These are phyloP conservation scores for Suillus spraguei DNA, from an alignment of 768 basidiomycete species.

Conservation along the genomic window DNA sequence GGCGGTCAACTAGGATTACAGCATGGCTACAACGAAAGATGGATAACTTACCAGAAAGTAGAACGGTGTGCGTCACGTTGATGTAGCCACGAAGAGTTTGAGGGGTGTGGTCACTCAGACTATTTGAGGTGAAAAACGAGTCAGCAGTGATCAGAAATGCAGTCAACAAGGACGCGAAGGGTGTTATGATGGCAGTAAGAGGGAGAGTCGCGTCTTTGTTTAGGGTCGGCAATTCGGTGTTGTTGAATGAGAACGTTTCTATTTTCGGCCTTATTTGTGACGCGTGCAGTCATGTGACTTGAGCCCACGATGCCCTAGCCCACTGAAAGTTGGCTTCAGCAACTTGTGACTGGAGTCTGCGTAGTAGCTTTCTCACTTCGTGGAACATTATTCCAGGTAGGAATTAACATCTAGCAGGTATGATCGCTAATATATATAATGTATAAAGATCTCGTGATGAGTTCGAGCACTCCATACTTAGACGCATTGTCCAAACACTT, in stretches of 20 bases:
- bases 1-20: neutral
- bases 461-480: slow-evolving; percentile 27
- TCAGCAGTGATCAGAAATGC: slow-evolving; percentile 2
- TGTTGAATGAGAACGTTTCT: slow-evolving; percentile 22
- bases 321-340: neutral
- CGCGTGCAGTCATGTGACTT: slow-evolving; percentile 31
- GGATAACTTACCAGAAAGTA: neutral
- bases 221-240: slow-evolving; percentile 35
- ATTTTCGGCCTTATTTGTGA: slow-evolving; percentile 11
- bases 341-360: neutral
- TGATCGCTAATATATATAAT: neutral
- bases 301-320: neutral
- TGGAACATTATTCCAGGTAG: neutral
- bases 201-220: slow-evolving; percentile 33
- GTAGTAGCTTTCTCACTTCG: neutral
- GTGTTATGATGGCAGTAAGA: slow-evolving; percentile 32
- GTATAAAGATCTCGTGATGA: neutral
- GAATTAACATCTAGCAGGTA: neutral
- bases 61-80: neutral
- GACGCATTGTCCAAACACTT: slow-evolving; percentile 24
- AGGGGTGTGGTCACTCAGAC: neutral
- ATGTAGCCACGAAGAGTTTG: neutral
- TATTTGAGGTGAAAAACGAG: neutral
- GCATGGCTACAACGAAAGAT: neutral
- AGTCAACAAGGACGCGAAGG: slow-evolving; percentile 11